A percentile compares a stretch with the other conserved stretches of the same genome.
Conservation (phyloP, 2,329 filamentous ascomycete genomes). For the Aspergillus pseudotamarii region DNA sequence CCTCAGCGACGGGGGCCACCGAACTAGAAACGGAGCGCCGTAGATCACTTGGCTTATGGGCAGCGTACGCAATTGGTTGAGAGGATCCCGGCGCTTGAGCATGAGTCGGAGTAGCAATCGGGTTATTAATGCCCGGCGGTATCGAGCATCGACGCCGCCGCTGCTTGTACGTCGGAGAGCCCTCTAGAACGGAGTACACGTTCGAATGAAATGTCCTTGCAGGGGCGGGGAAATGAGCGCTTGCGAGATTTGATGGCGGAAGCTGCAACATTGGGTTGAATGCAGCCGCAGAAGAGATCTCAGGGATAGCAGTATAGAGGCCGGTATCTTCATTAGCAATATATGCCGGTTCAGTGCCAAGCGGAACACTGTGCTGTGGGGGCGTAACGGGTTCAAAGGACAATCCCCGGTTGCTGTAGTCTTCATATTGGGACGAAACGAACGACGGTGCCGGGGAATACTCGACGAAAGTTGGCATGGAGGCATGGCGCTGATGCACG, state of each 20-base stretch:
- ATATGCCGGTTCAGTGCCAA: constrained; percentile 88
- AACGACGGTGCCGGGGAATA: constrained; percentile 98
- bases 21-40: constrained; percentile 88
- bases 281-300: constrained; percentile 72
- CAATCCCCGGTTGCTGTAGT: constrained; percentile 94
- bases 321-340: constrained; percentile 98
- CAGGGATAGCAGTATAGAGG: constrained; percentile 91
- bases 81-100: constrained; percentile 45
- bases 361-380: constrained; percentile 81
- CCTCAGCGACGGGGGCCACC: constrained; percentile 78
- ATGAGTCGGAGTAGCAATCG: constrained; percentile 60
- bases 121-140: constrained; percentile 74
- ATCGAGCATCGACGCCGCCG: constrained; percentile 90
- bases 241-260: constrained; percentile 80
- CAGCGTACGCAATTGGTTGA: constrained; percentile 55
- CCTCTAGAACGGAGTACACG: constrained; percentile 94
- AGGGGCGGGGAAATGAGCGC: constrained; percentile 75
- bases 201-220: constrained; percentile 70
- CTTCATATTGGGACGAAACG: constrained; percentile 97
- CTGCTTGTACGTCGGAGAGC: constrained; percentile 98
- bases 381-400: constrained; percentile 97
- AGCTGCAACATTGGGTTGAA: constrained; percentile 91
- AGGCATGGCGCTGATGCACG: constrained; percentile 88
- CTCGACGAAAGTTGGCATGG: constrained; percentile 98
- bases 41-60: constrained; percentile 84